These are phyloP conservation scores for Populus alba DNA, from an alignment of 345 rosid genomes.

Conservation along the genomic window DNA sequence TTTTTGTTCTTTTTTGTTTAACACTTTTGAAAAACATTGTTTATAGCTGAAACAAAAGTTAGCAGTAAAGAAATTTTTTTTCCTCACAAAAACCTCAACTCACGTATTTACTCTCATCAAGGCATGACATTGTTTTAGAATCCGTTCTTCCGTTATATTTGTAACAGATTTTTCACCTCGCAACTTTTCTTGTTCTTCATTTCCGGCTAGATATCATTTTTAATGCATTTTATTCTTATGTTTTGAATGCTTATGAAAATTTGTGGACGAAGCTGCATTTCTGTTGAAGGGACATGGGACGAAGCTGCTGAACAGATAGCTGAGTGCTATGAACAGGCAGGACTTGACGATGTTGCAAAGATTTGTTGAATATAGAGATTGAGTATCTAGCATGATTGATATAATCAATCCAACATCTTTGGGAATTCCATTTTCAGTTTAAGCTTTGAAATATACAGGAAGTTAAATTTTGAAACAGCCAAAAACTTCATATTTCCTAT, in stretches of 20 bases:
- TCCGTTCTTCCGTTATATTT: too few species aligned
- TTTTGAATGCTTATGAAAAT: background rate
- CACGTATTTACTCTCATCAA: too few species aligned
- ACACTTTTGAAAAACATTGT: too few species aligned
- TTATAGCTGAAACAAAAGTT: too few species aligned
- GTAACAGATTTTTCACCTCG: background rate
- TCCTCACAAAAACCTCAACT: too few species aligned
- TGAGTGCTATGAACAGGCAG: constrained; percentile 25
- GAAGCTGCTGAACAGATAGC: constrained; percentile 11
- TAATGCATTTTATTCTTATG: background rate
- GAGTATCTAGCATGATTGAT: background rate
- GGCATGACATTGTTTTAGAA: too few species aligned
- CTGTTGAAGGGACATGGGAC: constrained; percentile 30
- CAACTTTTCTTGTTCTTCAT: constrained; percentile 33
- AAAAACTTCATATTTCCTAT: background rate
- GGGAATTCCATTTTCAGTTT: background rate
- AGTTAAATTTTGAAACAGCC: background rate
- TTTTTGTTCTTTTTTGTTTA: too few species aligned
- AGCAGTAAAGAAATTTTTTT: too few species aligned
- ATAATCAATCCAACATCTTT: background rate
- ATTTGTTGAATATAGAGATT: constrained; percentile 21
- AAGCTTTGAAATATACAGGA: background rate
- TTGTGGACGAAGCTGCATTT: constrained; percentile 24
- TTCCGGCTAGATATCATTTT: constrained; percentile 32
- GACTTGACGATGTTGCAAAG: constrained; percentile 26